Base-by-base conservation (phyloP, 176 grass and related monocot species). In the Musa acuminata region DNA sequence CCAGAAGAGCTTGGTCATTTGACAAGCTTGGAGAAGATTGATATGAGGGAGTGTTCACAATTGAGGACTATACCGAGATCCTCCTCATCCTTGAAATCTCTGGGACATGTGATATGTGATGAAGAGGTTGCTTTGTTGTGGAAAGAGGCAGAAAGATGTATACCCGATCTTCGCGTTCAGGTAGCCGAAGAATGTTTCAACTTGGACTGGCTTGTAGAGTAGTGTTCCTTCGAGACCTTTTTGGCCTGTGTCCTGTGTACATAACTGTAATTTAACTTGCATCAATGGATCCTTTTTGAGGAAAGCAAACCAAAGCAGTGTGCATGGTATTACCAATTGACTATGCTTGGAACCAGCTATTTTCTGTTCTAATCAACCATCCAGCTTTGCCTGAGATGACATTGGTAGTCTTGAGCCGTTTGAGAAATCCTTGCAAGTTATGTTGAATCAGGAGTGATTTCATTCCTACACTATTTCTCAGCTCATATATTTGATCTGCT, bases 171-270 rank as follows among this genome's bases (percentile, higher is more conserved):
- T 27, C 78, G 85, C 11, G 86, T 99, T 71, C 96, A 99, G 76
- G 84, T 99, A 63, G 88, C 88, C 22, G 91, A 99, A 72, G 88
- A 91, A 76, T 81, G 86, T 63, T 99, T 95, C 53, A 81, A 91
- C 78, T 74, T 99, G 67, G 96, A 99, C 82, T 99, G 96, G 96
- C 89, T 99, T 69, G 86, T 79, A 79, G 96, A 99, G 49, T 99
- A 80, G 85, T 74, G 3, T 52, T 23, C 2, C 27, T 20, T 27
- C 49, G 0, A 10, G 29, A n/a, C 21, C 19, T 69, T 48, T 69
- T 69, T 17, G 20, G 66, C 66, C 27, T 26, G 23, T 65, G 9
- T 17, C 10, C 9, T 51, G 67, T 70, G 8, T 21, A 51, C 5
- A 51, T n/a, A 48, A 4, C 8, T 70, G 67, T 51, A 70, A 51